Percentiles rank a stretch among this genome's conserved stretches.
Evolutionary conservation across 169 alveolate genomes (phyloP).

Genomic region (Blepharisma undulans): DNA sequence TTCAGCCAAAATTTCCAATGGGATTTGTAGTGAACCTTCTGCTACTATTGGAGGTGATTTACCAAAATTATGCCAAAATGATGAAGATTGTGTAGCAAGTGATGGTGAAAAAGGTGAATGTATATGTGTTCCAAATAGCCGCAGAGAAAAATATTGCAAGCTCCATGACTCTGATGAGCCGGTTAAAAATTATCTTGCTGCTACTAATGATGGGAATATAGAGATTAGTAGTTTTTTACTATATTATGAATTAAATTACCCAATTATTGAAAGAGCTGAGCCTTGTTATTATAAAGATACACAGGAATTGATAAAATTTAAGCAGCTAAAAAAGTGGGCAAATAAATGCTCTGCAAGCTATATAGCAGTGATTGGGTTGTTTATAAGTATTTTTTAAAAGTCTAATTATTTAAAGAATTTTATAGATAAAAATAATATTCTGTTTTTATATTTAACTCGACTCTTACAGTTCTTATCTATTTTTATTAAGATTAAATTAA

Average conservation of each 20-base stretch:
- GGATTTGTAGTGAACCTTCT: neutral
- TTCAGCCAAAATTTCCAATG: neutral
- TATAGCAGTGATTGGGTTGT: neutral
- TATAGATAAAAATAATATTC: too few species aligned
- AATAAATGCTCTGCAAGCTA: neutral
- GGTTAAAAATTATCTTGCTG: neutral
- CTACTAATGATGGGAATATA: slow-evolving; percentile 7
- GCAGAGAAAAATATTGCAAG: neutral
- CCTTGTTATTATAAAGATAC: neutral
- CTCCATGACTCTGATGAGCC: neutral
- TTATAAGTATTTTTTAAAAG: neutral
- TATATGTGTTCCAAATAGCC: neutral
- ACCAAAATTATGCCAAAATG: neutral
- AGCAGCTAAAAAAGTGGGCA: neutral
- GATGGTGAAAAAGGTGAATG: neutral
- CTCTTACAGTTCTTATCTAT: too few species aligned
- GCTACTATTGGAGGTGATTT: neutral
- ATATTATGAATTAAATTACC: neutral
- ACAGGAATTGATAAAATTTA: neutral
- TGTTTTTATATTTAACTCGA: too few species aligned
- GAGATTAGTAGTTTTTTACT: neutral
- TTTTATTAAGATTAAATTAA: too few species aligned
- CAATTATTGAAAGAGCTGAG: neutral
- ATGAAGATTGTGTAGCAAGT: slow-evolving; percentile 6
- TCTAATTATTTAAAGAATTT: neutral